Evolutionary conservation across 2,329 filamentous ascomycete genomes (phyloP).

Genomic region (Rachicladosporium sp.): DNA sequence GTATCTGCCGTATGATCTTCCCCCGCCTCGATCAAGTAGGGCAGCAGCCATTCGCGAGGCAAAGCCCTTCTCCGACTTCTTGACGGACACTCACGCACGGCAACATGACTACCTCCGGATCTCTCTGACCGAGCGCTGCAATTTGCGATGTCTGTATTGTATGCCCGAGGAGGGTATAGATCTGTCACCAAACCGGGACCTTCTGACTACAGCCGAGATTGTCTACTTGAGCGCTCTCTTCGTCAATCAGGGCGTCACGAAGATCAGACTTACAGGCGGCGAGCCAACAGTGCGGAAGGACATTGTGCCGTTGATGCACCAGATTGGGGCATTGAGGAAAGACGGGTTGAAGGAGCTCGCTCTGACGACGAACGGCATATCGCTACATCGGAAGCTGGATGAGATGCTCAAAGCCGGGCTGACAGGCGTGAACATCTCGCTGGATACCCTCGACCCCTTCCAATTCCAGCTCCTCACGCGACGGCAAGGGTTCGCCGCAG

Average conservation of each 20-base stretch:
- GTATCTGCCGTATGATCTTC: too few relatives aligned
- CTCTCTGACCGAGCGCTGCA: conserved; percentile 89
- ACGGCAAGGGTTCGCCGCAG: conserved; percentile 76
- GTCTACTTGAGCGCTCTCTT: conserved; percentile 82
- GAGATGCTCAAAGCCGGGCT: conserved; percentile 84
- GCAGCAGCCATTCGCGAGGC: conserved; percentile 28
- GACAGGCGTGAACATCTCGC: conserved; percentile 82
- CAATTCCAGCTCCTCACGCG: conserved; percentile 96
- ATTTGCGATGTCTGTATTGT: conserved; percentile 90
- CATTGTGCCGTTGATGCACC: conserved; percentile 78
- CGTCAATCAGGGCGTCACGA: conserved; percentile 85
- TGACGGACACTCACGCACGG: conserved; percentile 78
- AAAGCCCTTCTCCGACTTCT: conserved; percentile 81
- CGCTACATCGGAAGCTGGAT: conserved; percentile 79
- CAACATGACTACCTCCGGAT: conserved; percentile 96
- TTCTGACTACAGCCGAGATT: conserved; percentile 89
- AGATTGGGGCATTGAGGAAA: conserved; percentile 64
- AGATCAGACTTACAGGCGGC: conserved; percentile 88
- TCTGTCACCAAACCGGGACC: conserved; percentile 63
- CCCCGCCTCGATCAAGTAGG: neutral
- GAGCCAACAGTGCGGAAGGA: conserved; percentile 89
- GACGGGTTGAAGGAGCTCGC: conserved; percentile 77
- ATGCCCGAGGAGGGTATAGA: conserved; percentile 93
- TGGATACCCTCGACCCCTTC: conserved; percentile 91
- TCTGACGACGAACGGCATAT: conserved; percentile 91